phyloP scores from a whole-genome alignment of 2,329 filamentous ascomycete species.

The Penicillium janthinellum region DNA sequence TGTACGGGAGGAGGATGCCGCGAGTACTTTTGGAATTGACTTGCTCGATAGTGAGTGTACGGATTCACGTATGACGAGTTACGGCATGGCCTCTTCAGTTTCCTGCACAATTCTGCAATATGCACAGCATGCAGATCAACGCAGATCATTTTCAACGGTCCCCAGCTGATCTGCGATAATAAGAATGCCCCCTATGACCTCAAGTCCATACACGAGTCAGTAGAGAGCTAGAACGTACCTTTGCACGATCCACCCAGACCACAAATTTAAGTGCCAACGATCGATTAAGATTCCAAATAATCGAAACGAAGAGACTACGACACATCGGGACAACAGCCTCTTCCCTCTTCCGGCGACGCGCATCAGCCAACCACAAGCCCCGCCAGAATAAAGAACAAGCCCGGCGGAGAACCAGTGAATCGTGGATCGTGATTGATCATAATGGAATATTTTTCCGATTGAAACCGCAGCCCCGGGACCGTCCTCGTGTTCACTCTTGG shows the following conservation, averaged over 20 bases:
- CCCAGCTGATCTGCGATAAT: too few relatives aligned
- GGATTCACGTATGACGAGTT: neutral
- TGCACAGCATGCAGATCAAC: neutral
- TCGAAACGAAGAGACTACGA: neutral
- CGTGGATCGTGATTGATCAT: neutral
- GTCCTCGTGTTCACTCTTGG: neutral
- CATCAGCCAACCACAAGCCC: slow-evolving; percentile 2
- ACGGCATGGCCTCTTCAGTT: neutral
- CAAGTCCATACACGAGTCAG: neutral
- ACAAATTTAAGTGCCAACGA: neutral
- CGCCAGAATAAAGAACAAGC: neutral
- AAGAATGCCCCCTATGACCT: neutral
- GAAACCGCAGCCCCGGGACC: neutral
- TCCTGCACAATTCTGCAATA: too few relatives aligned
- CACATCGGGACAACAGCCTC: neutral
- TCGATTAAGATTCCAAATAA: neutral
- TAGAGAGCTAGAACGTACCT: neutral
- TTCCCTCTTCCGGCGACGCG: slow-evolving; percentile 7
- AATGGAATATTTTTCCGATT: neutral
- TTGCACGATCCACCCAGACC: neutral
- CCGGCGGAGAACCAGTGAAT: too few relatives aligned
- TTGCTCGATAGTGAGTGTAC: too few relatives aligned
- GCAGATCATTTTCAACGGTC: neutral
- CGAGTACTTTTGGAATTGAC: too few relatives aligned
- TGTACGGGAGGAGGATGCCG: too few relatives aligned